phyloP scores from a whole-genome alignment of 2,329 filamentous ascomycete genomes.

The Neofusicoccum kwambonambiense region DNA sequence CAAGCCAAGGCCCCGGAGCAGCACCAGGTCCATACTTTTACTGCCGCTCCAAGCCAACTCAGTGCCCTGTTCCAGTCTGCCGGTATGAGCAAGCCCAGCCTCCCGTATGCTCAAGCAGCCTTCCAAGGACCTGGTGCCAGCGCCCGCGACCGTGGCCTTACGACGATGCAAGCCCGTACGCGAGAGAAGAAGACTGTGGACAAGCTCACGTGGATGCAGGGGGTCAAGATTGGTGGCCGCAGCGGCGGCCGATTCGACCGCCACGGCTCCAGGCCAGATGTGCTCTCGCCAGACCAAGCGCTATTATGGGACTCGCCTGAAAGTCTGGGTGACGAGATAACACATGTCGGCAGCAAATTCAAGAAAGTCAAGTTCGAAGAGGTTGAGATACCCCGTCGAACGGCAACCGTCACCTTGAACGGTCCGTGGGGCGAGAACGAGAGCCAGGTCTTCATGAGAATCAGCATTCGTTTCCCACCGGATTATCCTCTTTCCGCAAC shows the following conservation, averaged over 20 bases:
- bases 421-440: conserved; percentile 59
- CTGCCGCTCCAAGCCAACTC: conserved; percentile 19
- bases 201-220: conserved; percentile 64
- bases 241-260: conserved; percentile 22
- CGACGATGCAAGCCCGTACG: conserved; percentile 50
- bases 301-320: conserved; percentile 40
- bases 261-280: conserved; percentile 24
- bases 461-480: conserved; percentile 58
- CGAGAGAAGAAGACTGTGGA: conserved; percentile 52
- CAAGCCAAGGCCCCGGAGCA: conserved; percentile 1
- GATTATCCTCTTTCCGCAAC: conserved; percentile 53
- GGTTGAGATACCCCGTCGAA: conserved; percentile 55
- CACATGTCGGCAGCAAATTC: conserved; percentile 60
- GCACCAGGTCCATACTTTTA: conserved; percentile 4
- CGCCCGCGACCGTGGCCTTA: conserved; percentile 27
- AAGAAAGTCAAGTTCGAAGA: conserved; percentile 60
- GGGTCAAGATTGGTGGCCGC: conserved; percentile 58
- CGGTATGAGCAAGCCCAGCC: conserved; percentile 24
- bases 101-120: conserved; percentile 20
- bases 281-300: conserved; percentile 18
- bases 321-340: conserved; percentile 60
- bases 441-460: conserved; percentile 54
- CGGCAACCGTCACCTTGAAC: conserved; percentile 56
- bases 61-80: conserved; percentile 22
- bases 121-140: conserved; percentile 29